Percentiles rank a stretch among this genome's conserved stretches.
These are phyloP conservation scores for Aureobasidium leucospermi DNA, from an alignment of 2,329 filamentous ascomycete genomes.

Conservation along the genomic window DNA sequence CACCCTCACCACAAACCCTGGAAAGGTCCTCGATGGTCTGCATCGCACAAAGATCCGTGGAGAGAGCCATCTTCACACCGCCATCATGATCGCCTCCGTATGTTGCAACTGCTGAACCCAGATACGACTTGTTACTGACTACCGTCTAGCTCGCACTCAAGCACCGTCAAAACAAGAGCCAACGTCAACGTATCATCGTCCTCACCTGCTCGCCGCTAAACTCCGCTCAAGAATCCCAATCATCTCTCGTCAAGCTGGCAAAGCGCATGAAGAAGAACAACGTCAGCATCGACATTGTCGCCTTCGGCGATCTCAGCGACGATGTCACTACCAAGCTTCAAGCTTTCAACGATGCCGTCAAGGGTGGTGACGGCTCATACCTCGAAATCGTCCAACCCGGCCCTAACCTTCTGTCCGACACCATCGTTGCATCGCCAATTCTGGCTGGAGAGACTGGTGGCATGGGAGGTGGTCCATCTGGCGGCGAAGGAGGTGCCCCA, in stretches of 20 bases:
- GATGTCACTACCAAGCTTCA: constrained; percentile 84
- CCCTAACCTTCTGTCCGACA: constrained; percentile 85
- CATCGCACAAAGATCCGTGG: constrained; percentile 93
- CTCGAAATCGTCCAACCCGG: constrained; percentile 86
- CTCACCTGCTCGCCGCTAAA: constrained; percentile 90
- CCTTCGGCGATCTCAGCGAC: constrained; percentile 88
- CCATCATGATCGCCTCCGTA: constrained; percentile 92
- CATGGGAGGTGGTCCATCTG: constrained; percentile 45
- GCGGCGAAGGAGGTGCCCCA: constrained; percentile 37
- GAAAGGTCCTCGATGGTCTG: constrained; percentile 86
- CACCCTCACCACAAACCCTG: constrained; percentile 91
- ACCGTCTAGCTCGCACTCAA: constrained; percentile 75
- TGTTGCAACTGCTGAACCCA: constrained; percentile 28
- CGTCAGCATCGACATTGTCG: constrained; percentile 86
- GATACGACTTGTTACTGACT: not conserved
- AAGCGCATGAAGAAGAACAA: constrained; percentile 99
- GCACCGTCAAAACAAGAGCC: constrained; percentile 95
- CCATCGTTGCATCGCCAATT: constrained; percentile 83
- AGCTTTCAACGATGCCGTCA: constrained; percentile 88
- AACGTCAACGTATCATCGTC: constrained; percentile 92
- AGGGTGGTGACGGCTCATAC: constrained; percentile 83
- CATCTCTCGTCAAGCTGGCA: constrained; percentile 77
- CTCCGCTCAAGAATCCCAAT: constrained; percentile 82
- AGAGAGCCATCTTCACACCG: constrained; percentile 78
- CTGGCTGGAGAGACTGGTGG: constrained; percentile 70